Conservation (phyloP, 805 yeast genomes). For the Candida adriatica region DNA sequence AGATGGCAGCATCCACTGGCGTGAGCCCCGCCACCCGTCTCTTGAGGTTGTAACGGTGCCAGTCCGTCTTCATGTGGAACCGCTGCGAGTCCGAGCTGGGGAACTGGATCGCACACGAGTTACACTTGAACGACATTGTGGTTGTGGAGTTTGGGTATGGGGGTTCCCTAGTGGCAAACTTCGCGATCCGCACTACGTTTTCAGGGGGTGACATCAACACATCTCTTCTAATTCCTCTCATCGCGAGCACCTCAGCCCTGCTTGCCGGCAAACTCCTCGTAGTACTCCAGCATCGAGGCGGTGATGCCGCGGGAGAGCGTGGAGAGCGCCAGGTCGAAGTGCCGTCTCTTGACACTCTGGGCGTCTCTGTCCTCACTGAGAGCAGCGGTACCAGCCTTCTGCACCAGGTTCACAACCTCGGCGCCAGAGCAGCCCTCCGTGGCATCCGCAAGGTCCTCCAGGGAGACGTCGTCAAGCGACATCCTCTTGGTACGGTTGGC, state of each 20-base stretch:
- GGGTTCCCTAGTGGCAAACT: too few species aligned
- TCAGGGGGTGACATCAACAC: too few species aligned
- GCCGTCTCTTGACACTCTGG: slow-evolving; percentile 46
- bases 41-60: slow-evolving; percentile 96
- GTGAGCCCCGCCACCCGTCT: slow-evolving; percentile 84
- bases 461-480: slow-evolving; percentile 42
- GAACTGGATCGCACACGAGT: slow-evolving; percentile 81
- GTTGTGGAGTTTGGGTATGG: too few species aligned
- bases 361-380: slow-evolving; percentile 70
- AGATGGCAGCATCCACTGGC: slow-evolving; percentile 55
- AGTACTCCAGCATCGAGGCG: slow-evolving; percentile 75
- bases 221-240: too few species aligned
- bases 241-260: too few species aligned
- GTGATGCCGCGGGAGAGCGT: slow-evolving; percentile 78
- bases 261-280: slow-evolving; percentile 40
- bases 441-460: slow-evolving; percentile 45
- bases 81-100: slow-evolving; percentile 80
- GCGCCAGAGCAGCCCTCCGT: slow-evolving; percentile 97
- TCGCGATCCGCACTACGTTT: too few species aligned
- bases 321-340: slow-evolving; percentile 63
- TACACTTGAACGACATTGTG: slow-evolving; percentile 89
- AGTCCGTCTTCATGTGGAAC: slow-evolving; percentile 92
- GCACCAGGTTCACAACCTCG: slow-evolving; percentile 85
- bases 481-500: slow-evolving; percentile 63
- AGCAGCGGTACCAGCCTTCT: slow-evolving; percentile 94